phyloP scores from a whole-genome alignment of 1,139 yeast genomes.

The Pichia sp. region DNA sequence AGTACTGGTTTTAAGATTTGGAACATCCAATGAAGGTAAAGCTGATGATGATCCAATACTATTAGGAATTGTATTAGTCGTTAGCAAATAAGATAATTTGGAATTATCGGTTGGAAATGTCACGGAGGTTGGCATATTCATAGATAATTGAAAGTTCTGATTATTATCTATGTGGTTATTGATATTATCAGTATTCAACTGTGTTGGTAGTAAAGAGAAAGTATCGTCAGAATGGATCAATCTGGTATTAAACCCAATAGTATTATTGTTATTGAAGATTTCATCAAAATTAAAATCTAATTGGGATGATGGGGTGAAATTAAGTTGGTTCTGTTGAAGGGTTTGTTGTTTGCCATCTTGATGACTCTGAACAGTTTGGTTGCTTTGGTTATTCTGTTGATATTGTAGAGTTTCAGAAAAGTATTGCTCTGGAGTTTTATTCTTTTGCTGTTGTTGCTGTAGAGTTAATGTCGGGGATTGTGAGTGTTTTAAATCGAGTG shows the following conservation, averaged over 20 bases:
- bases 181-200: background rate
- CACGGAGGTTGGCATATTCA: background rate
- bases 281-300: conserved; percentile 24
- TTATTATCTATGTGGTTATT: background rate
- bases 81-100: background rate
- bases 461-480: background rate
- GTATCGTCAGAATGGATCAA: conserved; percentile 31
- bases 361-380: background rate
- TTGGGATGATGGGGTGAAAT: background rate
- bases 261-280: conserved; percentile 21
- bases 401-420: background rate
- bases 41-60: background rate
- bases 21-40: background rate
- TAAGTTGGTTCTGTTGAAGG: background rate
- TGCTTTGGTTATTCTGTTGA: background rate
- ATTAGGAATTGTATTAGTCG: background rate
- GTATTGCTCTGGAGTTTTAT: background rate
- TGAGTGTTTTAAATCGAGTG: background rate
- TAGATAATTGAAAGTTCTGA: background rate
- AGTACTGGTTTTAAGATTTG: background rate
- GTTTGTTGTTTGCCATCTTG: background rate
- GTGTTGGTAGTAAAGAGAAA: conserved; percentile 4
- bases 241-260: conserved; percentile 30
- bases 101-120: background rate
- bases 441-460: background rate